phyloP scores from a whole-genome alignment of 1,139 yeast genomes.

The Zygosaccharomyces sapae region DNA sequence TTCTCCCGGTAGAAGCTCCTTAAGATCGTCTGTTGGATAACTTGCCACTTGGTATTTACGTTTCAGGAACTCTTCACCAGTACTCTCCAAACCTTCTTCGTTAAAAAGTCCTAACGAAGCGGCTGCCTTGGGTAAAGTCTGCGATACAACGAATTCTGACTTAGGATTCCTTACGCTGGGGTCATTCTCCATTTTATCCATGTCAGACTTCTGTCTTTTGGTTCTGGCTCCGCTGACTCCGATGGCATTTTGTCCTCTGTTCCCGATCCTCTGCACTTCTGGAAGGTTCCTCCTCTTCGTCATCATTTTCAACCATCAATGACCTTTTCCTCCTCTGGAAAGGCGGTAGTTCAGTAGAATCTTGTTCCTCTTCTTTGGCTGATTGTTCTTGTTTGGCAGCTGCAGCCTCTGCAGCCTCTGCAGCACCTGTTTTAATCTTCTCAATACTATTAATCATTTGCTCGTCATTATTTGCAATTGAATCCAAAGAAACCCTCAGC shows the following conservation, averaged over 20 bases:
- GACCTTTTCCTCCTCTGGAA: constrained; percentile 16
- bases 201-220: constrained; percentile 19
- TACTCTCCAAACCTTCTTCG: constrained; percentile 51
- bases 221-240: constrained; percentile 15
- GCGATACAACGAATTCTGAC: constrained; percentile 70
- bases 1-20: constrained; percentile 76
- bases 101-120: constrained; percentile 63
- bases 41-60: constrained; percentile 83
- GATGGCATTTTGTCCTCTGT: constrained; percentile 11
- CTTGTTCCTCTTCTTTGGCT: constrained; percentile 8
- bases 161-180: constrained; percentile 68
- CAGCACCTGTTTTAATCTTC: constrained; percentile 21
- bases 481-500: constrained; percentile 47
- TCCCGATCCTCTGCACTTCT: constrained; percentile 10
- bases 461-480: constrained; percentile 46
- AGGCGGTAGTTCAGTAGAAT: constrained; percentile 3
- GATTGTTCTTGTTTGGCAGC: constrained; percentile 11
- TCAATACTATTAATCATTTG: constrained; percentile 25
- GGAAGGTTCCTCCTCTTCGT: constrained; percentile 13
- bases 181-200: constrained; percentile 46
- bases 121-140: constrained; percentile 67
- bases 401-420: constrained; percentile 9
- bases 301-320: constrained; percentile 15
- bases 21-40: constrained; percentile 75
- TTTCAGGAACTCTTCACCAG: constrained; percentile 69